These are phyloP conservation scores for Plantago major DNA, from an alignment of 257 asterid genomes.

Conservation along the genomic window DNA sequence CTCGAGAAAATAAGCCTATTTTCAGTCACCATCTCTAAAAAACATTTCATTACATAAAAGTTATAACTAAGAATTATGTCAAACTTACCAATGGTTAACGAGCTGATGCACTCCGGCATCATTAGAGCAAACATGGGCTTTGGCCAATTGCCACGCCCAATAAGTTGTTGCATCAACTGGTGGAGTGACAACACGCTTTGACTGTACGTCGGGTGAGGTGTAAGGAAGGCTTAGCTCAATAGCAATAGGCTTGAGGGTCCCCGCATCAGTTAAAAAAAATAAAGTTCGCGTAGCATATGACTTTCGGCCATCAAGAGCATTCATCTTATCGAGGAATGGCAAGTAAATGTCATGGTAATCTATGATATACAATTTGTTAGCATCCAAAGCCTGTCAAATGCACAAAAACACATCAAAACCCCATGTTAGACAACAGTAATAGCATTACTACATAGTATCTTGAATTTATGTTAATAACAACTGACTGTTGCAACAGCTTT, in stretches of 20 bases:
- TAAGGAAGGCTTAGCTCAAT: conserved; percentile 85
- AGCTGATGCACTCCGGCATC: conserved; percentile 99
- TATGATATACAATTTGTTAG: conserved; percentile 59
- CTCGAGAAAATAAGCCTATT: neutral
- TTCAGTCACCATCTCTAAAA: neutral
- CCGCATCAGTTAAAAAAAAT: conserved; percentile 60
- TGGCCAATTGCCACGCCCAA: conserved; percentile 92
- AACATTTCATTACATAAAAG: neutral
- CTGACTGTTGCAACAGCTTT: too few species aligned
- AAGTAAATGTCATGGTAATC: conserved; percentile 85
- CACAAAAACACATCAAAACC: neutral
- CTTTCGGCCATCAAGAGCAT: conserved; percentile 84
- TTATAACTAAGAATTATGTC: neutral
- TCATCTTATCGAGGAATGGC: conserved; percentile 73
- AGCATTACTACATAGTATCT: too few species aligned
- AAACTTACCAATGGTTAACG: conserved; percentile 87
- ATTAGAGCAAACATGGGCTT: conserved; percentile 88
- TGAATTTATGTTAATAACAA: too few species aligned
- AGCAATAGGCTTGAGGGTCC: conserved; percentile 83
- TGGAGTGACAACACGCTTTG: conserved; percentile 72
- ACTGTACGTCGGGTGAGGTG: conserved; percentile 36
- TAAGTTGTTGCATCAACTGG: conserved; percentile 66
- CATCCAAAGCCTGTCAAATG: conserved; percentile 64
- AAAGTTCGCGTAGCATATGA: conserved; percentile 85
- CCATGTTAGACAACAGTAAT: neutral